phyloP scores from a whole-genome alignment of 495 filamentous ascomycete genomes.

The Trypethelium eluteriae region DNA sequence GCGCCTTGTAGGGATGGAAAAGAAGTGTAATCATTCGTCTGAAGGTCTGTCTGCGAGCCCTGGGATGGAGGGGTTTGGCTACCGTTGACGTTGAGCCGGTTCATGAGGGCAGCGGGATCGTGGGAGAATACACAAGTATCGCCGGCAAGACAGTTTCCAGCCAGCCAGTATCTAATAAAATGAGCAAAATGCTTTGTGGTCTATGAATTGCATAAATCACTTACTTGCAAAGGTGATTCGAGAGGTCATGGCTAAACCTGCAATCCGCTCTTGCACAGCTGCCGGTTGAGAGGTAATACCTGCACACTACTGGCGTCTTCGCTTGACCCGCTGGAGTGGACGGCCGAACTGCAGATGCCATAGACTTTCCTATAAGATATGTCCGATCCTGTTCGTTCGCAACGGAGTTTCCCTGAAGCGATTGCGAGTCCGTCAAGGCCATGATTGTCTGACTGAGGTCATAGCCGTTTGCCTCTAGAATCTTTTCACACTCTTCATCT shows the following conservation, averaged over 20 bases:
- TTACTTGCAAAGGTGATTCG: conserved; percentile 96
- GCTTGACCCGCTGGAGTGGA: conserved; percentile 64
- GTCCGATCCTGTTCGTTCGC: conserved; percentile 29
- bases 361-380: conserved; percentile 84
- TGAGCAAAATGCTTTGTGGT: conserved; percentile 29
- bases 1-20: conserved; percentile 72
- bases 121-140: conserved; percentile 96
- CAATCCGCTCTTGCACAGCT: conserved; percentile 92
- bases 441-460: conserved; percentile 86
- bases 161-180: conserved; percentile 76
- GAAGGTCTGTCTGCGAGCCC: conserved; percentile 54
- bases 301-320: conserved; percentile 75
- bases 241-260: conserved; percentile 92
- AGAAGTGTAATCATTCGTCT: conserved; percentile 79
- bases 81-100: conserved; percentile 37
- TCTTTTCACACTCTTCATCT: conserved; percentile 88
- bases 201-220: conserved; percentile 33
- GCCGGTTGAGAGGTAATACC: conserved; percentile 88
- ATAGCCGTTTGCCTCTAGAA: conserved; percentile 81
- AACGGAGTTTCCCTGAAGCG: conserved; percentile 20
- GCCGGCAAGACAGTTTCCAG: conserved; percentile 91
- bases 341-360: conserved; percentile 66
- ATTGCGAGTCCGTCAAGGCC: conserved; percentile 63
- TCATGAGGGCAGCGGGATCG: conserved; percentile 60
- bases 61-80: conserved; percentile 50